These are phyloP conservation scores for Globisporangium paddicum DNA, from an alignment of 352 stramenopile genomes.

Conservation along the genomic window DNA sequence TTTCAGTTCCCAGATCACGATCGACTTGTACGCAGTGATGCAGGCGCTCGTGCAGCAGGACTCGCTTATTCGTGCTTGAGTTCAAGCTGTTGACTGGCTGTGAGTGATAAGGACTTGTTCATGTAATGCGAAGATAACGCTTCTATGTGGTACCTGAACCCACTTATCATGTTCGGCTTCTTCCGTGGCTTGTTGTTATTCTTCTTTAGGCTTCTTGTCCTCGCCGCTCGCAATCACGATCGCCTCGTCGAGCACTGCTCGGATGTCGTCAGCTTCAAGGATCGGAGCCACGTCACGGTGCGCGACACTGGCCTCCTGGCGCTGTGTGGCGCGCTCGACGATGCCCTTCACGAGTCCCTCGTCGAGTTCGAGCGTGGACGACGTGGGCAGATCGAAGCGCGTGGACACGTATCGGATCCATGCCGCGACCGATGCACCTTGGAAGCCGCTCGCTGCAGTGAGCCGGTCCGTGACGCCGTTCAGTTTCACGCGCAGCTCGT, in stretches of 20 bases:
- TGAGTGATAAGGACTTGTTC: no score
- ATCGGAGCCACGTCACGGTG: conserved; percentile 25
- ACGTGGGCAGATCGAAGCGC: conserved; percentile 54
- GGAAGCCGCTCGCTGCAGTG: conserved; percentile 46
- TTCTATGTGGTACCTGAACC: not conserved
- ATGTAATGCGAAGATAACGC: no score
- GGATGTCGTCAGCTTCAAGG: conserved; percentile 61
- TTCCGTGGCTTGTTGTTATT: not conserved
- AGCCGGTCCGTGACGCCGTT: conserved; percentile 42
- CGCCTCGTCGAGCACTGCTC: conserved; percentile 43
- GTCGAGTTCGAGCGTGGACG: conserved; percentile 51
- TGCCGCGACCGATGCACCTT: conserved; percentile 34
- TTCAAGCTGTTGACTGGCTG: not conserved
- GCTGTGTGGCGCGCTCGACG: conserved; percentile 46
- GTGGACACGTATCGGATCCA: conserved; percentile 63
- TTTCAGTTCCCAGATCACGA: not conserved
- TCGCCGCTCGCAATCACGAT: conserved; percentile 20
- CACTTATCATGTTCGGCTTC: not conserved
- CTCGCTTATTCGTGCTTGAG: not conserved
- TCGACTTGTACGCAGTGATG: not conserved
- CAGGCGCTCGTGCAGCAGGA: not conserved
- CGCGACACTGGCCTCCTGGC: conserved; percentile 43
- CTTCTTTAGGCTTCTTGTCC: not conserved
- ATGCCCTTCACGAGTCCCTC: conserved; percentile 43
- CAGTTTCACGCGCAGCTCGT: conserved; percentile 46